Evolutionary conservation across 768 basidiomycete genomes (phyloP).

Genomic region (Tricholoma sp.): DNA sequence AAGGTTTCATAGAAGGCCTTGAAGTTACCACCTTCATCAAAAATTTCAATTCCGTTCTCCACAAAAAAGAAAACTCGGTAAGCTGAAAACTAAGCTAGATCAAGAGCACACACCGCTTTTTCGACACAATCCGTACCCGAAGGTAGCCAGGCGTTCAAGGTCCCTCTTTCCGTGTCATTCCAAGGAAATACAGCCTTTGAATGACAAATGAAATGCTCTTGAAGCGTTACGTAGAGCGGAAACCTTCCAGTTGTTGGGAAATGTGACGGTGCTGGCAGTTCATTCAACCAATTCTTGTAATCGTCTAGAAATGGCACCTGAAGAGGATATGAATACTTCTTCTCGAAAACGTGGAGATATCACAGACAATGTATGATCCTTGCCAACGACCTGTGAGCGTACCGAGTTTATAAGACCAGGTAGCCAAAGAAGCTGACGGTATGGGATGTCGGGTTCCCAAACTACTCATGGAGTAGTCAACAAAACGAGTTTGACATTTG

Average conservation of each 20-base stretch:
- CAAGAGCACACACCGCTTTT: conserved; percentile 43
- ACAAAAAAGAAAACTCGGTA: conserved; percentile 38
- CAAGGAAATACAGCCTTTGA: conserved; percentile 28
- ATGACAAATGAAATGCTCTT: conserved; percentile 42
- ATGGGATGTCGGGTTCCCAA: conserved; percentile 13
- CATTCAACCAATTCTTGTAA: conserved; percentile 33
- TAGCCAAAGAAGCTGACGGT: conserved; percentile 6
- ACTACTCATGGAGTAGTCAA: conserved; percentile 25
- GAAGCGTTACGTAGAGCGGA: conserved; percentile 44
- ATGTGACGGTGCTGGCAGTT: conserved; percentile 26
- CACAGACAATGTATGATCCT: conserved; percentile 42
- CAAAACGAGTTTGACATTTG: conserved; percentile 37
- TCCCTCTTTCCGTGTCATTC: conserved; percentile 29
- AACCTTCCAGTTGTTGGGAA: conserved; percentile 34
- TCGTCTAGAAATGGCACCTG: conserved; percentile 35
- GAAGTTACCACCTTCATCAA: conserved; percentile 30
- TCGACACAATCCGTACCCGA: conserved; percentile 28
- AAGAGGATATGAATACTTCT: not conserved
- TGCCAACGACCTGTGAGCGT: conserved; percentile 44
- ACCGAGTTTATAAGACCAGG: conserved; percentile 35
- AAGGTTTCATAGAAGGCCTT: conserved; percentile 35
- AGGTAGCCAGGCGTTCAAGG: conserved; percentile 44
- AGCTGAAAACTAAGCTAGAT: conserved; percentile 43
- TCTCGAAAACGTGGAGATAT: not conserved
- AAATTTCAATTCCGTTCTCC: conserved; percentile 46